phyloP scores from a whole-genome alignment of 139 green algal species.

The Auxenochlorella pyrenoidosa region DNA sequence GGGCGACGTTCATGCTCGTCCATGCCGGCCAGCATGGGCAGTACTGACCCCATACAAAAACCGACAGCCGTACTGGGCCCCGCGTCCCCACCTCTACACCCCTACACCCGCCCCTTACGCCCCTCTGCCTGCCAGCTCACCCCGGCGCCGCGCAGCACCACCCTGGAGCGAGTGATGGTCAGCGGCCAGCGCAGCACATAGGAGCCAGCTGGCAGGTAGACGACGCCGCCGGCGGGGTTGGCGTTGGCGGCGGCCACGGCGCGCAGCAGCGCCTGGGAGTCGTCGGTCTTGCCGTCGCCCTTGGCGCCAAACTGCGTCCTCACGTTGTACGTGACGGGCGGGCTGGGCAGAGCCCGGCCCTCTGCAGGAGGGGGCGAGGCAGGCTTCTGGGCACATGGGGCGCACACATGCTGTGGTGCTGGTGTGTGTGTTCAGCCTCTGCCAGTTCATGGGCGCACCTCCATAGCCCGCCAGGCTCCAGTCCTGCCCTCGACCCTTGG shows the following conservation, averaged over 20 bases:
- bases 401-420: too few relatives aligned
- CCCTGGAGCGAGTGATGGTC: not conserved
- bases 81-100: too few relatives aligned
- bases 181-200: not conserved
- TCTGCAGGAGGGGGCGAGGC: not conserved
- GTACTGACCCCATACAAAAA: too few relatives aligned
- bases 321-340: not conserved
- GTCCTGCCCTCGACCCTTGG: too few relatives aligned
- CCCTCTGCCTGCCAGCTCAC: not conserved
- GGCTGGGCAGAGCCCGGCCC: not conserved
- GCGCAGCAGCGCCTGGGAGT: not conserved
- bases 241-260: not conserved
- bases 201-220: conserved; percentile 1
- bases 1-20: too few relatives aligned
- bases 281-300: conserved; percentile 1
- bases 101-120: too few relatives aligned
- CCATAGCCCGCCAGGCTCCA: too few relatives aligned
- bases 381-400: too few relatives aligned
- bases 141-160: conserved; percentile 20
- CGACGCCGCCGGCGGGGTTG: not conserved
- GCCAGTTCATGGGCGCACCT: too few relatives aligned
- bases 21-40: not conserved
- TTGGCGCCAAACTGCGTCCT: conserved; percentile 9
- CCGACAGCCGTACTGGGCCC: too few relatives aligned
- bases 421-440: too few relatives aligned